Conservation (phyloP, 331 rosid genomes). For the Stylosanthes scabra region DNA sequence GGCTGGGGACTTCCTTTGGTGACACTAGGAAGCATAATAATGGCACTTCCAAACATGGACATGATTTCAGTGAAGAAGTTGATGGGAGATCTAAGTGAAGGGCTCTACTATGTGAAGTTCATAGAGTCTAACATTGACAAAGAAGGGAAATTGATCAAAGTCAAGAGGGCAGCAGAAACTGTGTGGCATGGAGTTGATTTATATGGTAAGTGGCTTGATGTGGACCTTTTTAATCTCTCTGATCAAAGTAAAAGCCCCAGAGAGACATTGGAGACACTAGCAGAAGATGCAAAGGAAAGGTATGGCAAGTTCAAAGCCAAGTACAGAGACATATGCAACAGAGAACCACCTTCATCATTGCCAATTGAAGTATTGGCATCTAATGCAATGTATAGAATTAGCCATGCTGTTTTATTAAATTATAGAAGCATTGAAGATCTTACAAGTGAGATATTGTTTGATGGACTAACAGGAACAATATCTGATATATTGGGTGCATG, state of each 20-base stretch:
- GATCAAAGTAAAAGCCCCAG: slow-evolving; percentile 49
- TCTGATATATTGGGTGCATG: slow-evolving; percentile 81
- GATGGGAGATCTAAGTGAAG: slow-evolving; percentile 58
- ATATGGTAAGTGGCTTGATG: slow-evolving; percentile 71
- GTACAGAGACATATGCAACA: slow-evolving; percentile 39
- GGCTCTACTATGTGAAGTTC: slow-evolving; percentile 51
- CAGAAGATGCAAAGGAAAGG: slow-evolving; percentile 60
- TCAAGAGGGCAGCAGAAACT: slow-evolving; percentile 61
- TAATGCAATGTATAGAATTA: slow-evolving; percentile 81
- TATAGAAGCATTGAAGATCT: slow-evolving; percentile 26
- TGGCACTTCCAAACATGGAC: slow-evolving; percentile 63
- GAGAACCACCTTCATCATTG: slow-evolving; percentile 65
- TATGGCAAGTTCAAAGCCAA: slow-evolving; percentile 44
- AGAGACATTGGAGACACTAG: slow-evolving; percentile 59
- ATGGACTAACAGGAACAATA: slow-evolving; percentile 52
- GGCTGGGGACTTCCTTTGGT: slow-evolving; percentile 86
- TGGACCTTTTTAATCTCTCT: slow-evolving; percentile 68
- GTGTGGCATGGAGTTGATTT: slow-evolving; percentile 85
- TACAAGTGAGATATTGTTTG: slow-evolving; percentile 48
- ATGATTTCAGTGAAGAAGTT: slow-evolving; percentile 45
- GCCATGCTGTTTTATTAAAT: slow-evolving; percentile 59
- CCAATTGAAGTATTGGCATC: slow-evolving; percentile 64
- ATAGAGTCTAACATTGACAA: slow-evolving; percentile 61
- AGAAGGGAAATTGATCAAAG: slow-evolving; percentile 49
- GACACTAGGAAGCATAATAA: slow-evolving; percentile 72